A percentile compares a stretch with the other conserved stretches of the same genome.
Evolutionary conservation across 192 early-diverging fungal species (phyloP).

Genomic region (Gaertneriomyces semiglobifer): DNA sequence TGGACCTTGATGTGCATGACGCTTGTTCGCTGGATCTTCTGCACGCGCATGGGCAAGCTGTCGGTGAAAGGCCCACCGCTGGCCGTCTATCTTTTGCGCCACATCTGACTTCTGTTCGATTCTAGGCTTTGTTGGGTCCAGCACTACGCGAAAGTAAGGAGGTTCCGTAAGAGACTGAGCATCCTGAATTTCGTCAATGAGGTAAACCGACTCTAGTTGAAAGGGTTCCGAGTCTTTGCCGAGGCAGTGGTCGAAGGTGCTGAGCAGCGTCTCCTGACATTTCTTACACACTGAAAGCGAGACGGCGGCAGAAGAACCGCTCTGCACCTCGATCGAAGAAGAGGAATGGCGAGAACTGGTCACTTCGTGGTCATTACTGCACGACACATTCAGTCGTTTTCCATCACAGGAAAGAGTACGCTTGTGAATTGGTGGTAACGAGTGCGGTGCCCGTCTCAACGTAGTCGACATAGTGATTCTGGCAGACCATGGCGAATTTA

Average conservation of each 20-base stretch:
- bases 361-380: no score
- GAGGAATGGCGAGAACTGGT: no score
- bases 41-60: not conserved
- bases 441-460: no score
- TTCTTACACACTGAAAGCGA: slow-evolving; percentile 46
- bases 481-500: no score
- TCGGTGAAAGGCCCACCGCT: slow-evolving; percentile 42
- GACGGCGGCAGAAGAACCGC: slow-evolving; percentile 2
- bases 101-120: slow-evolving; percentile 38
- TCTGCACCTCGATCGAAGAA: no score
- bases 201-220: slow-evolving; percentile 36
- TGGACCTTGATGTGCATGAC: not conserved
- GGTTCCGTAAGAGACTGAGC: slow-evolving; percentile 28
- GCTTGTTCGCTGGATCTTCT: slow-evolving; percentile 22
- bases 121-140: slow-evolving; percentile 41
- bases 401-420: no score
- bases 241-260: slow-evolving; percentile 25
- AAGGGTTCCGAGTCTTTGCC: slow-evolving; percentile 5
- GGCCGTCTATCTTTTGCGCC: slow-evolving; percentile 35
- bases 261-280: slow-evolving; percentile 45
- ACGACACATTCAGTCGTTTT: no score
- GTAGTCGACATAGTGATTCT: no score
- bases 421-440: no score
- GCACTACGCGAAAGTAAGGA: slow-evolving; percentile 48
- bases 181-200: slow-evolving; percentile 50